Evolutionary conservation across 768 basidiomycete species (phyloP), one percentile per base, ranked within the genome.

Genomic region (Hebeloma cylindrosporum): DNA sequence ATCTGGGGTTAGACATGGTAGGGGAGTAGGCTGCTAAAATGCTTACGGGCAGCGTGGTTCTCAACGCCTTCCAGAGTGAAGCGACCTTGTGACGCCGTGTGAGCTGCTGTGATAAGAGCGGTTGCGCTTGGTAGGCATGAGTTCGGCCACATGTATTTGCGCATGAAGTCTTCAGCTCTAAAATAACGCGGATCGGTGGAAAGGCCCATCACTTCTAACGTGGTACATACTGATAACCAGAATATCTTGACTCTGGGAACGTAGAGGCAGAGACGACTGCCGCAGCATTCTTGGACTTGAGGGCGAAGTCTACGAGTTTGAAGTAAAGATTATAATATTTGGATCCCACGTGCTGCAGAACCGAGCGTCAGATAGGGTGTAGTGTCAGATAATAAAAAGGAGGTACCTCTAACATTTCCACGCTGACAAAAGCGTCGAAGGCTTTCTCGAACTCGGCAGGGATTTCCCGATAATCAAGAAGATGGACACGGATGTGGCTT

Each of bases 381-480:
- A 37, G 37, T 1, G 75, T 68, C 37, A n/a, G 33, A 13, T 36
- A 21, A 32, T 42, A 38, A 30, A 47, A 33, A 11, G 28, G 21
- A 40, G 5, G 7, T 43, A 78, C 82, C 70, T 91, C 88, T 20
- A 91, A 72, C 87, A 89, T 89, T 66, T 91, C 88, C 49, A 85
- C 75, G 57, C 82, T 85, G 37, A 91, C 74, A 54, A 87, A 81
- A 5, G 85, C 78, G 57, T 91, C 87, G 52, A 89, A 91, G 7
- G 83, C 75, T 50, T 87, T 83, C 65, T 88, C 82, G 60, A 86
- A 95, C 40, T 85, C 78, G n/a, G 79, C 66, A 9, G 87, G 85
- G 18, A 91, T 85, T 51, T 90, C 88, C 29, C 93, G 81, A 63
- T 95, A 96, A 61, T 95, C 93, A 69, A 93, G 76, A 31, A 95